Percentiles rank a stretch among this genome's conserved stretches.
Evolutionary conservation across 768 basidiomycete species (phyloP).

Genomic region (Trametes maxima): DNA sequence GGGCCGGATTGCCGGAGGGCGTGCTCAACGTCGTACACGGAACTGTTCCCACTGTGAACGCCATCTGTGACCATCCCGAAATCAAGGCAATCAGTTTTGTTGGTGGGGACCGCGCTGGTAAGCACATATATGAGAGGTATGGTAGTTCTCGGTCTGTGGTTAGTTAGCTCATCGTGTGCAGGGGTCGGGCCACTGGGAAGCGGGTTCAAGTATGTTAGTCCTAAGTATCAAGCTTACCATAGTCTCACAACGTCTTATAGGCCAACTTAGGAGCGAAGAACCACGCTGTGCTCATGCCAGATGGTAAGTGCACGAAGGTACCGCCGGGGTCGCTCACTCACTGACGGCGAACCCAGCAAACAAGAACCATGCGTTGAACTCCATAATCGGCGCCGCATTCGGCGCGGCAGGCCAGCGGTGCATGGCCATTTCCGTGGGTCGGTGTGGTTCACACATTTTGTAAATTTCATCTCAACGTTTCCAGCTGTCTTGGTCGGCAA

Average conservation of each 20-base stretch:
- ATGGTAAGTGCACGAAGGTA: constrained; percentile 54
- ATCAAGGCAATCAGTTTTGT: constrained; percentile 98
- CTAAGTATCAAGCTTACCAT: neutral
- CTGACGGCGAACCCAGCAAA: constrained; percentile 57
- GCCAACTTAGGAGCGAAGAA: constrained; percentile 97
- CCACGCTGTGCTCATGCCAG: constrained; percentile 91
- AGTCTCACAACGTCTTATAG: constrained; percentile 30
- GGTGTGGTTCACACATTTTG: constrained; percentile 25
- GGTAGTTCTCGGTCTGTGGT: neutral
- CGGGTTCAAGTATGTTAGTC: constrained; percentile 65
- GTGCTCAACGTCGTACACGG: constrained; percentile 95
- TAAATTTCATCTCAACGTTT: neutral
- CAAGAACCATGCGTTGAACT: constrained; percentile 89
- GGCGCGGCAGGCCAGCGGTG: constrained; percentile 97
- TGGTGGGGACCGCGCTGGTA: constrained; percentile 90
- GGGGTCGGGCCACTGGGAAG: constrained; percentile 86
- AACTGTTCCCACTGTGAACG: constrained; percentile 85
- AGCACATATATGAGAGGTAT: constrained; percentile 89
- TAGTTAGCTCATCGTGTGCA: constrained; percentile 30
- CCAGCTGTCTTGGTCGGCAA: constrained; percentile 82
- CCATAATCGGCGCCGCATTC: constrained; percentile 91
- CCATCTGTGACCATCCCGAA: constrained; percentile 87
- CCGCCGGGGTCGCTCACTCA: neutral
- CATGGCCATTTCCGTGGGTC: constrained; percentile 94
- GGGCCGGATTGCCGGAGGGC: constrained; percentile 83